phyloP scores from a whole-genome alignment of 2,329 filamentous ascomycete species.

The Colletotrichum somersetense region DNA sequence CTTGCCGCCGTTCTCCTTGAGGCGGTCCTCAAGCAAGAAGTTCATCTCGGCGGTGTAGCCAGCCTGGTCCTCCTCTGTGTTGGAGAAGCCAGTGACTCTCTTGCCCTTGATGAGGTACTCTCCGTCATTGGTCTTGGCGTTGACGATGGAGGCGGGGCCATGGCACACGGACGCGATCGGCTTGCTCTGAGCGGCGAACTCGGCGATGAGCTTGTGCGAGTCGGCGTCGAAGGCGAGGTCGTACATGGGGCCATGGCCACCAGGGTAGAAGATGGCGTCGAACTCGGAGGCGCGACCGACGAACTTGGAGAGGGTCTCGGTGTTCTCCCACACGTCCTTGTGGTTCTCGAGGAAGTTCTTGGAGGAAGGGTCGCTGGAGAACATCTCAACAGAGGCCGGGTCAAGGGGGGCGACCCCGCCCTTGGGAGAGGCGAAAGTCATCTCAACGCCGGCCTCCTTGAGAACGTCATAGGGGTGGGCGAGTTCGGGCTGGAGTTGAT shows the following conservation, averaged over 20 bases:
- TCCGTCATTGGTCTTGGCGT: constrained; percentile 66
- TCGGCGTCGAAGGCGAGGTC: constrained; percentile 70
- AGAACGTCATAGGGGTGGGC: constrained; percentile 74
- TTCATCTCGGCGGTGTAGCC: constrained; percentile 67
- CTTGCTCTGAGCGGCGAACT: constrained; percentile 73
- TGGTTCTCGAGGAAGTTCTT: constrained; percentile 68
- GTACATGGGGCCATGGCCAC: constrained; percentile 75
- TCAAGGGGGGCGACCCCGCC: constrained; percentile 74
- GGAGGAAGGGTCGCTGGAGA: constrained; percentile 65
- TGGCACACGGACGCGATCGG: constrained; percentile 77
- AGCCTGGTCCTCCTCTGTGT: constrained; percentile 66
- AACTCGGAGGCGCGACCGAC: constrained; percentile 70
- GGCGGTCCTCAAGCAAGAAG: constrained; percentile 68
- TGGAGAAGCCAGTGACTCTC: constrained; percentile 72
- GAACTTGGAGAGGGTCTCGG: constrained; percentile 68
- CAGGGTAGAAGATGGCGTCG: constrained; percentile 71
- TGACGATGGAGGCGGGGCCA: constrained; percentile 72
- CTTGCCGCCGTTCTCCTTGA: constrained; percentile 64
- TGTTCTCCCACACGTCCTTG: constrained; percentile 73
- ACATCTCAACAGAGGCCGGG: constrained; percentile 67
- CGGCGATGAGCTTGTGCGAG: constrained; percentile 70
- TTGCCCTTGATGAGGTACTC: constrained; percentile 67
- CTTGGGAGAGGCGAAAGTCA: constrained; percentile 72
- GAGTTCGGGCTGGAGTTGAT: constrained; percentile 65
- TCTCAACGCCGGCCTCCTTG: constrained; percentile 60